These are phyloP conservation scores for Diphasiastrum complanatum DNA, from an alignment of 83 land plant species.

Conservation along the genomic window DNA sequence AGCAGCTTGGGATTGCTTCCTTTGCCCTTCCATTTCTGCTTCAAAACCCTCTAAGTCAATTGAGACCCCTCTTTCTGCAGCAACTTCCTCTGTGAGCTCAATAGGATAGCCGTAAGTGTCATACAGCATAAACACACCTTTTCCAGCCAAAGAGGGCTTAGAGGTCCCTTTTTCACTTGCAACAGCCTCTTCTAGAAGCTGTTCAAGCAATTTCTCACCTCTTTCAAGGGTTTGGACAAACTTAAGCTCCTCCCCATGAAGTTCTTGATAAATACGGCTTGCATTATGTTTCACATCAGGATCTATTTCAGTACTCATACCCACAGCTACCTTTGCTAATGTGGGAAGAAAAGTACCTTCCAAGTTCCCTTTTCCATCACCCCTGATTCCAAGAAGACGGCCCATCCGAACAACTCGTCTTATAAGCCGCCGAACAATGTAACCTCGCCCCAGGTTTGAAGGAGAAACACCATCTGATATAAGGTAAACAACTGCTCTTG, in stretches of 20 bases:
- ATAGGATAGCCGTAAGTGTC: slow-evolving; percentile 93
- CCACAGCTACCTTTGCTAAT: slow-evolving; percentile 64
- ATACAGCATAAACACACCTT: slow-evolving; percentile 76
- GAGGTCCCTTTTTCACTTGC: slow-evolving; percentile 22
- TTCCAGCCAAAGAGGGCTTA: slow-evolving; percentile 54
- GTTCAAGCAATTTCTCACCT: slow-evolving; percentile 78
- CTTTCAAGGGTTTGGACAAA: slow-evolving; percentile 86
- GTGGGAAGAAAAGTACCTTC: slow-evolving; percentile 69
- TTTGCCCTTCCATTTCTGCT: slow-evolving; percentile 83
- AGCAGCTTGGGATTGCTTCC: slow-evolving; percentile 83
- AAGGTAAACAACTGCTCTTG: slow-evolving; percentile 85
- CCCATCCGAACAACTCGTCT: slow-evolving; percentile 84
- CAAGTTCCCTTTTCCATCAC: slow-evolving; percentile 54
- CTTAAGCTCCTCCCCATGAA: slow-evolving; percentile 68
- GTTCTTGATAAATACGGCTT: slow-evolving; percentile 56
- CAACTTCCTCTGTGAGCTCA: slow-evolving; percentile 80
- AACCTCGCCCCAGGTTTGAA: slow-evolving; percentile 91
- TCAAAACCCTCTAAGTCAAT: slow-evolving; percentile 74
- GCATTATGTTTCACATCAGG: slow-evolving; percentile 52
- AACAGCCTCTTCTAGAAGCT: slow-evolving; percentile 56
- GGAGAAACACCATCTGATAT: slow-evolving; percentile 93
- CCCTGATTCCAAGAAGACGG: slow-evolving; percentile 75
- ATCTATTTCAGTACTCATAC: slow-evolving; percentile 59
- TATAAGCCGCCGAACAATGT: slow-evolving; percentile 80
- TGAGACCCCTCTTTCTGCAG: slow-evolving; percentile 58